Conservation (phyloP, 1,139 yeast species). For the Magnusiomyces clavatus region DNA sequence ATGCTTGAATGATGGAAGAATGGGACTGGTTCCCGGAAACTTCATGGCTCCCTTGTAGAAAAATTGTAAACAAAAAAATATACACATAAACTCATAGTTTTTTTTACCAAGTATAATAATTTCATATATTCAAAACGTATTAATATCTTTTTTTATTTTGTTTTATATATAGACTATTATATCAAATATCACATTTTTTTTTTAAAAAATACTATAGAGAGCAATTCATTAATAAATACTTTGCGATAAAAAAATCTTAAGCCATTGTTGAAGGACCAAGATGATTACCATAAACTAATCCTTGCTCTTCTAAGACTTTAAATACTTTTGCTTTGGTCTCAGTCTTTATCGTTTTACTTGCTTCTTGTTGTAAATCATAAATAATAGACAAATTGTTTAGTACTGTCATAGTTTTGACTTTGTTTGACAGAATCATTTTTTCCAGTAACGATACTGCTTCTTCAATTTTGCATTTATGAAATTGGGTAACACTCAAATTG, state of each 20-base stretch:
- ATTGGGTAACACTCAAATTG: constrained; percentile 23
- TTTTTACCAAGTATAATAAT: too few relatives aligned
- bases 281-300: not conserved
- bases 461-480: constrained; percentile 37
- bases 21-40: constrained; percentile 81
- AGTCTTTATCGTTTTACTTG: constrained; percentile 15
- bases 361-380: constrained; percentile 25
- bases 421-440: constrained; percentile 15
- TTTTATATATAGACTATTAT: too few relatives aligned
- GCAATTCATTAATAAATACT: too few relatives aligned
- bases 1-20: constrained; percentile 42
- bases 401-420: constrained; percentile 19
- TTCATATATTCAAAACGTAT: not conserved
- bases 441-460: constrained; percentile 37
- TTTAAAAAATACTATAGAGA: too few relatives aligned
- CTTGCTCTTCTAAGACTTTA: constrained; percentile 4
- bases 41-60: constrained; percentile 29
- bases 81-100: too few relatives aligned
- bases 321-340: constrained; percentile 5
- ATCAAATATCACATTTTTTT: too few relatives aligned
- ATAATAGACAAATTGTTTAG: constrained; percentile 25
- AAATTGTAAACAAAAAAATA: too few relatives aligned
- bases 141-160: not conserved
- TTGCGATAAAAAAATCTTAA: too few relatives aligned
- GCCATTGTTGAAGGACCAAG: too few relatives aligned